Conservation (phyloP, 208 protist species). For the Leishmania lainsoni region DNA sequence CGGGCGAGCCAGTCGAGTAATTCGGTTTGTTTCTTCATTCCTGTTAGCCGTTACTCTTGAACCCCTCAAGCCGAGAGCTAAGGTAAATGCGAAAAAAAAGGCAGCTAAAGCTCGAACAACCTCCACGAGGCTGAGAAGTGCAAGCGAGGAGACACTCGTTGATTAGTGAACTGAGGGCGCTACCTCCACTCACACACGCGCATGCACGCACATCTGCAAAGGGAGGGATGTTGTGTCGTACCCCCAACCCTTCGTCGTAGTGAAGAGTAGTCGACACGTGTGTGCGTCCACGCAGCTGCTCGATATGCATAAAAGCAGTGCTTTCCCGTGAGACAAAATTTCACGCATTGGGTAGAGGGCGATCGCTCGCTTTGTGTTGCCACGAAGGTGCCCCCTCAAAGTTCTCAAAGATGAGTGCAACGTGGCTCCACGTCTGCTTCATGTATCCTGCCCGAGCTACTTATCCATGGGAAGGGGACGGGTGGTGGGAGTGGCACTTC, state of each 20-base stretch:
- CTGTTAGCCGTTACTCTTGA: background rate
- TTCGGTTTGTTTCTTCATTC: background rate
- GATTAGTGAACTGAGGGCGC: background rate
- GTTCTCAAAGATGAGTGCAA: background rate
- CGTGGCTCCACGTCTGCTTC: background rate
- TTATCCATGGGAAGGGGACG: background rate
- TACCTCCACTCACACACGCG: background rate
- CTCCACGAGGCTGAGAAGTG: background rate
- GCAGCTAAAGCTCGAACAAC: background rate
- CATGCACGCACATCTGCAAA: background rate
- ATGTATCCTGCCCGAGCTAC: background rate
- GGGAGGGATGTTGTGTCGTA: background rate
- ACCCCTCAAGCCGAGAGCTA: background rate
- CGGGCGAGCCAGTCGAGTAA: slow-evolving; percentile 8
- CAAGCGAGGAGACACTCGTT: background rate
- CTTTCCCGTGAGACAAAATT: background rate
- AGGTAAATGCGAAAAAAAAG: background rate
- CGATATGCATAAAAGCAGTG: background rate
- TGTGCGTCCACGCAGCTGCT: background rate
- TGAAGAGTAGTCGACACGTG: background rate
- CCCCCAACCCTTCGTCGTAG: background rate
- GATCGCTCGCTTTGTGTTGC: background rate
- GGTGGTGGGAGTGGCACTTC: background rate
- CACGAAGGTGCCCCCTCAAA: background rate
- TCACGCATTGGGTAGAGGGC: background rate